These are phyloP conservation scores for Circinella umbellata DNA, from an alignment of 371 early-diverging fungal species.

Conservation along the genomic window DNA sequence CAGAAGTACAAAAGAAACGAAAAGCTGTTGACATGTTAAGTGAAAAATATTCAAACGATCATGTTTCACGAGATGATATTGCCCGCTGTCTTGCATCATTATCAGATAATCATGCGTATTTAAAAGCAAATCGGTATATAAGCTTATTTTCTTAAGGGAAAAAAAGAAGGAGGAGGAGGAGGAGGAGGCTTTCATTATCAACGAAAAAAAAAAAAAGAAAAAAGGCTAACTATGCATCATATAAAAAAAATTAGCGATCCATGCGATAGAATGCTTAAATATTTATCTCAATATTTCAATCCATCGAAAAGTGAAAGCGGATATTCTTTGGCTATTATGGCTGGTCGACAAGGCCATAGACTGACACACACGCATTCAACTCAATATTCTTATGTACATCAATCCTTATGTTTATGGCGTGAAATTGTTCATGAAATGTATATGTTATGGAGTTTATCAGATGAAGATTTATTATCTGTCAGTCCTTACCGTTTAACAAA, in stretches of 20 bases:
- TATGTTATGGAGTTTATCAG: slow-evolving; percentile 91
- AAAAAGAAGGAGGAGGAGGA: no score
- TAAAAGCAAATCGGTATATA: slow-evolving; percentile 76
- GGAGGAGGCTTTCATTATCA: background rate
- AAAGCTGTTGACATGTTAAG: slow-evolving; percentile 84
- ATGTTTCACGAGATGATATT: slow-evolving; percentile 70
- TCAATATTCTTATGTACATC: slow-evolving; percentile 93
- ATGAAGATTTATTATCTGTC: slow-evolving; percentile 80
- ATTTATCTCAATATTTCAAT: slow-evolving; percentile 72
- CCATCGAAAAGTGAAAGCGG: slow-evolving; percentile 60
- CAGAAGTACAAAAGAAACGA: slow-evolving; percentile 90
- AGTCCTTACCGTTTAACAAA: slow-evolving; percentile 88
- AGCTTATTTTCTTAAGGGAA: no score
- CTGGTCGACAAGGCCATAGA: slow-evolving; percentile 87
- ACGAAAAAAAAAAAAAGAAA: background rate
- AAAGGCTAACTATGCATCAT: background rate
- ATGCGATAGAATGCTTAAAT: slow-evolving; percentile 91
- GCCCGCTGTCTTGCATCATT: slow-evolving; percentile 90
- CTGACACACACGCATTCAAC: slow-evolving; percentile 89
- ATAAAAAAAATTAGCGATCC: slow-evolving; percentile 71
- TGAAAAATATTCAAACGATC: slow-evolving; percentile 73
- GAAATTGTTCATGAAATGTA: slow-evolving; percentile 97
- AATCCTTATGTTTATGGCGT: slow-evolving; percentile 93
- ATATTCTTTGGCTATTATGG: slow-evolving; percentile 85
- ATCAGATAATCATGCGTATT: slow-evolving; percentile 94